Conservation (phyloP, 768 basidiomycete genomes). For the Postia placenta region DNA sequence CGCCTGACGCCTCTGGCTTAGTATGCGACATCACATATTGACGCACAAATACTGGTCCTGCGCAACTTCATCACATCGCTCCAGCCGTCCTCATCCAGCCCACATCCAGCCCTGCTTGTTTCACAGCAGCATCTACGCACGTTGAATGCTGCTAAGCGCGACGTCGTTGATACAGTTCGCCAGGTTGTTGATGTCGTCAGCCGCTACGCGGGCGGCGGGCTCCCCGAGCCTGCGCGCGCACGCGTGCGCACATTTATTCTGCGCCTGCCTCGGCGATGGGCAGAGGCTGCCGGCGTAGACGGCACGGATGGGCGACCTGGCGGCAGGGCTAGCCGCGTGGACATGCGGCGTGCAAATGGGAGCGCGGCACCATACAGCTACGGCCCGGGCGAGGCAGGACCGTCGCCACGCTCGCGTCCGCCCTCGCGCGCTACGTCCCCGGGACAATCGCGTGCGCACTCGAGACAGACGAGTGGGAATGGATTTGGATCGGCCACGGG, state of each 20-base stretch:
- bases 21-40: constrained; percentile 86
- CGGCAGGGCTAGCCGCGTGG: constrained; percentile 8
- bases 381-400: constrained; percentile 22
- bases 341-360: constrained; percentile 12
- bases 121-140: constrained; percentile 50
- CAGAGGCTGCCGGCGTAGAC: constrained; percentile 32
- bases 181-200: constrained; percentile 85
- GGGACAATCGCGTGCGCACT: constrained; percentile 13
- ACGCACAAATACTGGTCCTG: constrained; percentile 78
- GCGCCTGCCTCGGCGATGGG: constrained; percentile 78
- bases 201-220: constrained; percentile 78
- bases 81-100: constrained; percentile 38
- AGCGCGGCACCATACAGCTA: constrained; percentile 22
- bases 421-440: constrained; percentile 25
- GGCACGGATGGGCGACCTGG: background rate
- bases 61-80: constrained; percentile 78
- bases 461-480: constrained; percentile 21
- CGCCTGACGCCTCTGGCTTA: constrained; percentile 24
- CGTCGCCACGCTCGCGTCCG: constrained; percentile 20
- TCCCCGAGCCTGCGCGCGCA: constrained; percentile 77
- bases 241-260: constrained; percentile 75
- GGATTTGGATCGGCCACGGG: constrained; percentile 1
- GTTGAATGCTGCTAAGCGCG: constrained; percentile 67
- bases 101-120: constrained; percentile 19
- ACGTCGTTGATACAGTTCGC: constrained; percentile 84